Evolutionary conservation across 345 rosid genomes (phyloP).

Genomic region (Bruguiera gymnorhiza): DNA sequence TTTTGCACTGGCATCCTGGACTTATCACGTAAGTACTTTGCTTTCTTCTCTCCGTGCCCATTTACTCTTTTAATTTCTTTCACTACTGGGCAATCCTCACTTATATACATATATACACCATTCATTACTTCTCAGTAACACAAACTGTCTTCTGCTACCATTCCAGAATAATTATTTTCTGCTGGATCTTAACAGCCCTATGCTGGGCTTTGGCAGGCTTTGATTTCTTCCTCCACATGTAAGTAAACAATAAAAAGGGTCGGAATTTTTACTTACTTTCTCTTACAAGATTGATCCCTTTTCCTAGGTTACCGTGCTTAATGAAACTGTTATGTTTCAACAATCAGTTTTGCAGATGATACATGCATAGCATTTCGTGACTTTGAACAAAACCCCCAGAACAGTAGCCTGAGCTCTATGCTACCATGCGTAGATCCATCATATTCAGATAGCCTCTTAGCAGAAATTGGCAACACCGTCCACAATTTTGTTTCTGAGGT

Average conservation of each 20-base stretch:
- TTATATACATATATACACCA: too few species aligned
- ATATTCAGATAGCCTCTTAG: slow-evolving; percentile 33
- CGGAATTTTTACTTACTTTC: not conserved
- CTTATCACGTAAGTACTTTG: slow-evolving; percentile 36
- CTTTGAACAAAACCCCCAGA: slow-evolving; percentile 43
- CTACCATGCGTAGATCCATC: slow-evolving; percentile 53
- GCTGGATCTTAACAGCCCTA: slow-evolving; percentile 65
- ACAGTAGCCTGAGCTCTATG: slow-evolving; percentile 36
- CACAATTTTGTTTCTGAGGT: slow-evolving; percentile 50
- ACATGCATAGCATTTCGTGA: slow-evolving; percentile 51
- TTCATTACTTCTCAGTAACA: too few species aligned
- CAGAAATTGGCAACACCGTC: slow-evolving; percentile 38
- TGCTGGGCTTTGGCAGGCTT: slow-evolving; percentile 62
- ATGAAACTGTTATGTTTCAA: not conserved
- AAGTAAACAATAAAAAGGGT: slow-evolving; percentile 16
- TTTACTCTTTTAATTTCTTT: not conserved
- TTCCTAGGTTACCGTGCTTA: not conserved
- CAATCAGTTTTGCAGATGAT: slow-evolving; percentile 53
- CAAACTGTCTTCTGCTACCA: not conserved
- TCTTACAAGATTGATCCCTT: not conserved
- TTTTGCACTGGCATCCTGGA: slow-evolving; percentile 68
- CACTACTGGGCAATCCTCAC: not conserved
- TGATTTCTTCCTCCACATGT: slow-evolving; percentile 65
- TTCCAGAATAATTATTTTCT: slow-evolving; percentile 54
- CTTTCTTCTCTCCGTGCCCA: not conserved